These are phyloP conservation scores for Jaapia argillacea DNA, from an alignment of 768 basidiomycete species.

Conservation along the genomic window DNA sequence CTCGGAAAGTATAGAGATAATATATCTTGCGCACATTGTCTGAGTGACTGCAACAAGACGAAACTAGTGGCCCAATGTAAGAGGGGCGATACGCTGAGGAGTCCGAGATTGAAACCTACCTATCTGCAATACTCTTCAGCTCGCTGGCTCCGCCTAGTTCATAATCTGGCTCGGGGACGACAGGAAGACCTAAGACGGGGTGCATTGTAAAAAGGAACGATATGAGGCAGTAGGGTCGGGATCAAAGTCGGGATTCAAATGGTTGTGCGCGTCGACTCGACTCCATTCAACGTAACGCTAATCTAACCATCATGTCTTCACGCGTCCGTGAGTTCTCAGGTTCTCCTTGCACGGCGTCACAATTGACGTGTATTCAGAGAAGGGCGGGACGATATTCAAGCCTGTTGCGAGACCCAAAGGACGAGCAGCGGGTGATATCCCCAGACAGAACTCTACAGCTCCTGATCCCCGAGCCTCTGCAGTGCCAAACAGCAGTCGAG, in stretches of 20 bases:
- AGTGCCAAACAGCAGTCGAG: too few relatives aligned
- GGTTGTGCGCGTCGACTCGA: too few relatives aligned
- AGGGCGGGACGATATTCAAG: constrained; percentile 59
- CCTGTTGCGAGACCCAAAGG: constrained; percentile 43
- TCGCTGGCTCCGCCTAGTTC: constrained; percentile 40
- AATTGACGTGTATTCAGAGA: constrained; percentile 34
- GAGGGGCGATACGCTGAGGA: constrained; percentile 5
- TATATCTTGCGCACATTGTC: constrained; percentile 43
- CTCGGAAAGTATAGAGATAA: constrained; percentile 4
- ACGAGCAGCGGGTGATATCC: too few relatives aligned
- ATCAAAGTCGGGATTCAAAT: too few relatives aligned
- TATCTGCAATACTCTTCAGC: constrained; percentile 44
- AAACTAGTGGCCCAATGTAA: constrained; percentile 26
- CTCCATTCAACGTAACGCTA: too few relatives aligned
- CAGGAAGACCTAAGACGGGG: constrained; percentile 32
- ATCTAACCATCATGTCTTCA: constrained; percentile 25
- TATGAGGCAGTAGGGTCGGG: too few relatives aligned
- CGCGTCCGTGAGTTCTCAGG: constrained; percentile 47
- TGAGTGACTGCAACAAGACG: constrained; percentile 55
- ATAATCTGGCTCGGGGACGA: constrained; percentile 50
- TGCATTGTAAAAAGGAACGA: constrained; percentile 6
- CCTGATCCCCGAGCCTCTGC: too few relatives aligned
- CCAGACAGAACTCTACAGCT: too few relatives aligned
- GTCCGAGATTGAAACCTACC: constrained; percentile 25
- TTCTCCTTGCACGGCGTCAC: constrained; percentile 3